Percentiles rank a stretch among this genome's conserved stretches.
Conservation (phyloP, 768 basidiomycete genomes). For the Pilatotrama ljubarskyi region DNA sequence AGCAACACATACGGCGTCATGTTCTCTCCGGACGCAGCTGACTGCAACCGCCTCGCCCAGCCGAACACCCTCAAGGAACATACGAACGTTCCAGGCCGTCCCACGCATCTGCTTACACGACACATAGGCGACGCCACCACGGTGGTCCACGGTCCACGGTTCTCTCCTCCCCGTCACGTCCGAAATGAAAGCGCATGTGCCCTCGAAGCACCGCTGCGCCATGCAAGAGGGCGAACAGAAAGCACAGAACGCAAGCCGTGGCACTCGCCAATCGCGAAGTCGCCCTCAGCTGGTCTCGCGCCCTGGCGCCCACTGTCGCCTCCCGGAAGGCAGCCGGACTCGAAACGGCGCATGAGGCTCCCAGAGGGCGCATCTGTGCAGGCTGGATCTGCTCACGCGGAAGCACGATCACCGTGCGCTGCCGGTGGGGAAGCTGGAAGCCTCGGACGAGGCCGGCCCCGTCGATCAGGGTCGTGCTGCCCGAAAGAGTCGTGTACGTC, state of each 20-base stretch:
- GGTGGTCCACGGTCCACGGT: not conserved
- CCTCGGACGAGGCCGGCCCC: slow-evolving; percentile 12
- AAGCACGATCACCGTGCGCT: not conserved
- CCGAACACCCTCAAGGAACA: not conserved
- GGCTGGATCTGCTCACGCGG: slow-evolving; percentile 3
- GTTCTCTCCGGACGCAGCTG: slow-evolving; percentile 1
- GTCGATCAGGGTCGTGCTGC: slow-evolving; percentile 21
- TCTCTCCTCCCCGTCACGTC: not conserved
- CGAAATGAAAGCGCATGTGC: not conserved
- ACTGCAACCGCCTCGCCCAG: not conserved
- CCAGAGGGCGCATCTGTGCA: slow-evolving; percentile 3
- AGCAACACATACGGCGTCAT: not conserved
- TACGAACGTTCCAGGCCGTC: slow-evolving; percentile 5
- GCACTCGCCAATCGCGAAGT: slow-evolving; percentile 14
- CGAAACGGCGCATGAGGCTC: not conserved
- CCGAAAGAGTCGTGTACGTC: slow-evolving; percentile 1
- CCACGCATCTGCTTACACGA: not conserved
- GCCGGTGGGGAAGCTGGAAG: not conserved
- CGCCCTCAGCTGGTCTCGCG: not conserved
- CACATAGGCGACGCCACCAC: not conserved
- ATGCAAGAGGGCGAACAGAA: not conserved
- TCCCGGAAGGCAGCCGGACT: not conserved
- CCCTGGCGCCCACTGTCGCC: not conserved
- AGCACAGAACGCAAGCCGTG: not conserved
- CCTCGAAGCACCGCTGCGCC: not conserved